These are phyloP conservation scores for Hortaea sp. DNA, from an alignment of 2,329 filamentous ascomycete genomes.

Conservation along the genomic window DNA sequence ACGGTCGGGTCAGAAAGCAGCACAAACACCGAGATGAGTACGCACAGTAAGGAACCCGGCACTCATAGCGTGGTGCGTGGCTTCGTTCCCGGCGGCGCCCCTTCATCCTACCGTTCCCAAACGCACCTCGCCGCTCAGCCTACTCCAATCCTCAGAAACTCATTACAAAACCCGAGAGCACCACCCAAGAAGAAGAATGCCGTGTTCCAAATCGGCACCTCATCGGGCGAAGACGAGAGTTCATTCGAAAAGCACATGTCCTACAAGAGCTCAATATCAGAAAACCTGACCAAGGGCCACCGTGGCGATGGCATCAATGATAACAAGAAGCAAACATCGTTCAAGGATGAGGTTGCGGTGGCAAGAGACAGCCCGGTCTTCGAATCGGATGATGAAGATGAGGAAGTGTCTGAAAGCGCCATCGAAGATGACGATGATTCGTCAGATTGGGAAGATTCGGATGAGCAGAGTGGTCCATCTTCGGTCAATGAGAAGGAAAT, in stretches of 20 bases:
- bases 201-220: constrained; percentile 63
- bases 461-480: constrained; percentile 70
- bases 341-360: constrained; percentile 62
- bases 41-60: constrained; percentile 68
- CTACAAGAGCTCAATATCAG: constrained; percentile 45
- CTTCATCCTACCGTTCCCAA: constrained; percentile 56
- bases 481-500: constrained; percentile 63
- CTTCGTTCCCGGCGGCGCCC: constrained; percentile 68
- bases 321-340: constrained; percentile 70
- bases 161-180: constrained; percentile 22
- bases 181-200: constrained; percentile 54
- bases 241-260: constrained; percentile 56
- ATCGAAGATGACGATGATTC: constrained; percentile 51
- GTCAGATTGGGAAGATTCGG: constrained; percentile 48
- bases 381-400: constrained; percentile 45
- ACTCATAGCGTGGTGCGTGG: constrained; percentile 69
- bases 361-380: constrained; percentile 53
- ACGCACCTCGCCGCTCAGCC: constrained; percentile 45
- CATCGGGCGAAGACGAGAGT: constrained; percentile 76
- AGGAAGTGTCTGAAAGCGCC: constrained; percentile 69
- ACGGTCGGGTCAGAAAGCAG: constrained; percentile 48
- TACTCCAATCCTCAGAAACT: constrained; percentile 51
- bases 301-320: constrained; percentile 26
- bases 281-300: constrained; percentile 35
- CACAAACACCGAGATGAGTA: constrained; percentile 50